Evolutionary conservation across 352 stramenopile species (phyloP).

Genomic region (Thalassiosira exigua): DNA sequence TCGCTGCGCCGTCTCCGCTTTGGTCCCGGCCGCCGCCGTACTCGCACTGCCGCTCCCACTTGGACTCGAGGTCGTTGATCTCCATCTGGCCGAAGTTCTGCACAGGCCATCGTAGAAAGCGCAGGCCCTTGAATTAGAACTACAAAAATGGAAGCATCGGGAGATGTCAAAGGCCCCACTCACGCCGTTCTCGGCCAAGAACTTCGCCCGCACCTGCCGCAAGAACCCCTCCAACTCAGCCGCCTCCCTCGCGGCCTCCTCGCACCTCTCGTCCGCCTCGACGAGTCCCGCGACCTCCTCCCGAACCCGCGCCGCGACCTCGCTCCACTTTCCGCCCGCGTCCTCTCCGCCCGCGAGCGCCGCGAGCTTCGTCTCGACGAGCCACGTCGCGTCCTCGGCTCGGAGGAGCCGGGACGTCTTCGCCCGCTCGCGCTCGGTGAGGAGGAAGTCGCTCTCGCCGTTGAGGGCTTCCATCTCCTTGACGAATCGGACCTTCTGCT

Average conservation of each 20-base stretch:
- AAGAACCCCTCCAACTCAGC: constrained; percentile 36
- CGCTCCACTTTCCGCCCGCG: constrained; percentile 25
- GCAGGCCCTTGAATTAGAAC: too few species aligned
- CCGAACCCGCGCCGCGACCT: constrained; percentile 16
- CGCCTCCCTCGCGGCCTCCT: constrained; percentile 8
- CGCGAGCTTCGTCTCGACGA: constrained; percentile 35
- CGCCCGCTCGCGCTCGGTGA: constrained; percentile 29
- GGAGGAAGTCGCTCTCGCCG: constrained; percentile 44
- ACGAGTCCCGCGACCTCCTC: constrained; percentile 13
- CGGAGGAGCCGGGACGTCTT: constrained; percentile 21
- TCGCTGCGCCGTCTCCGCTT: neutral
- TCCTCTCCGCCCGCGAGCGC: constrained; percentile 15
- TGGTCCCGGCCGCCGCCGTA: constrained; percentile 1
- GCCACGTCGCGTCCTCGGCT: constrained; percentile 25
- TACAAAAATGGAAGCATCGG: too few species aligned
- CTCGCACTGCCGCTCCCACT: constrained; percentile 42
- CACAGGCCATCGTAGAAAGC: neutral
- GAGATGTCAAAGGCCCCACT: constrained; percentile 8
- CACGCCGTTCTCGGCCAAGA: constrained; percentile 23
- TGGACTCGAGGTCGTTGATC: constrained; percentile 46
- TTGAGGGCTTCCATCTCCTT: constrained; percentile 53
- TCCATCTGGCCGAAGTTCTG: constrained; percentile 47
- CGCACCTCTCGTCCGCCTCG: constrained; percentile 21
- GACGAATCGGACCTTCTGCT: constrained; percentile 50
- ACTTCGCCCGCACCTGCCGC: constrained; percentile 26